Evolutionary conservation across 2,329 filamentous ascomycete species (phyloP), one percentile per base, ranked within the genome.

Genomic region (Thelonectria blattea): DNA sequence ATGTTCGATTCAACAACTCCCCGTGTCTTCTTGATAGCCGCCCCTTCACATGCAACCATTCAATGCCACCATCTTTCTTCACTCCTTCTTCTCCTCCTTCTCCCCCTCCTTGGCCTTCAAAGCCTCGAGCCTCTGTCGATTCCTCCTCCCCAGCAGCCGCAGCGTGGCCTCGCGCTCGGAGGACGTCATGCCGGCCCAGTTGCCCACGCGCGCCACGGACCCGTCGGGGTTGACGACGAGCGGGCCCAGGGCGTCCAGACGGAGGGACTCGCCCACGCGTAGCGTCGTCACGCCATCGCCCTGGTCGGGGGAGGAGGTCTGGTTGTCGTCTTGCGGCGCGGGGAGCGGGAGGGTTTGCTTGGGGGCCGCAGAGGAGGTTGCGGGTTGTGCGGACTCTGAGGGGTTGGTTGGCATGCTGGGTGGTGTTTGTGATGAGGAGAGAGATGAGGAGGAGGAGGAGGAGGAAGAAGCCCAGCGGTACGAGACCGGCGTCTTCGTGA

Each of bases 221-320:
- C 91, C 91, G 74, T 93, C 88, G 62, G 81, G 79, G 73, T 92
- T 90, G 56, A 93, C 87, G 1, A 93, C 89, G 68, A 93, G 80
- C 2, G 91, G 91, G 0, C 91, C 90, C 22, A 93, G 78, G 62
- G 86, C 82, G 70, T 91, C 88, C 9, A 93, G 82, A 51, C 82
- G 85, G 45, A 90, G 80, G 17, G 74, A 63, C 45, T 71, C 68
- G 27, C 68, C 68, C 60, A 71, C 65, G 27, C 68, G 68, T 49
- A 71, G 66, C 55, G 53, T 49, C 52, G 62, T 63, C 64, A 63
- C 64, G 67, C 42, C 68, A 68, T 68, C 56, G 52, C 64, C 67
- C 66, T 60, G 58, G 68, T 27, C 51, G 37, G 5, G 27, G 27
- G 5, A 6, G 27, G 5, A 9, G 27, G 5, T 10, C 4, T 30